Conservation (phyloP, 1,139 yeast species). For the Kodamaea ohmeri region DNA sequence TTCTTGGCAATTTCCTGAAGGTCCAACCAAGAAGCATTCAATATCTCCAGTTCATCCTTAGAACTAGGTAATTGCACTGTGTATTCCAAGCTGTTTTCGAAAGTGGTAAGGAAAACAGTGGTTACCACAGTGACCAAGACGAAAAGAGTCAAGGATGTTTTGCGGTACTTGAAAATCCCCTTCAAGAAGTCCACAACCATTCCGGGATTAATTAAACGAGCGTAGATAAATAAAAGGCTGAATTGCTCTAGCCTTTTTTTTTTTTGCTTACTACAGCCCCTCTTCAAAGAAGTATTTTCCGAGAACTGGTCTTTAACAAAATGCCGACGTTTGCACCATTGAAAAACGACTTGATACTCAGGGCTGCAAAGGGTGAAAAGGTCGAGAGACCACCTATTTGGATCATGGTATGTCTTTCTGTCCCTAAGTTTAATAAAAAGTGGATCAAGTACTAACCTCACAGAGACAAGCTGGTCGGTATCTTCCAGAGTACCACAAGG, state of each 20-base stretch:
- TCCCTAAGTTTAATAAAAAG: too few species aligned
- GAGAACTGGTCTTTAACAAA: background rate
- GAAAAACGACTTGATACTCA: constrained; percentile 81
- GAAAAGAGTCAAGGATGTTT: constrained; percentile 54
- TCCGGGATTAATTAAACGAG: constrained; percentile 1
- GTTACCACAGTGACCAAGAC: constrained; percentile 41
- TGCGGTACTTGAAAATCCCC: constrained; percentile 55
- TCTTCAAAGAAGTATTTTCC: constrained; percentile 1
- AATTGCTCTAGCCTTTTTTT: constrained; percentile 4
- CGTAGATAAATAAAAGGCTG: background rate
- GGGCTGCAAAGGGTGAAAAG: constrained; percentile 81
- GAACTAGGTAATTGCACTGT: constrained; percentile 41
- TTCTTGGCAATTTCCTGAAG: constrained; percentile 62
- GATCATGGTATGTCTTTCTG: constrained; percentile 68
- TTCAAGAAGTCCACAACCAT: constrained; percentile 28
- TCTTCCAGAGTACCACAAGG: constrained; percentile 87
- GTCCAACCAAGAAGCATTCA: constrained; percentile 60
- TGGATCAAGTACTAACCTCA: background rate
- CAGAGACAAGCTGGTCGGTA: constrained; percentile 86
- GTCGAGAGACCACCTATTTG: constrained; percentile 98
- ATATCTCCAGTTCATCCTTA: constrained; percentile 36
- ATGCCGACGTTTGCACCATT: constrained; percentile 59
- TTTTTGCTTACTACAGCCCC: background rate
- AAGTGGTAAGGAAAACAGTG: constrained; percentile 28
- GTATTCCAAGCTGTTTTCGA: constrained; percentile 36